Evolutionary conservation across 2,329 filamentous ascomycete genomes (phyloP).

Genomic region (Penicillium sp.): DNA sequence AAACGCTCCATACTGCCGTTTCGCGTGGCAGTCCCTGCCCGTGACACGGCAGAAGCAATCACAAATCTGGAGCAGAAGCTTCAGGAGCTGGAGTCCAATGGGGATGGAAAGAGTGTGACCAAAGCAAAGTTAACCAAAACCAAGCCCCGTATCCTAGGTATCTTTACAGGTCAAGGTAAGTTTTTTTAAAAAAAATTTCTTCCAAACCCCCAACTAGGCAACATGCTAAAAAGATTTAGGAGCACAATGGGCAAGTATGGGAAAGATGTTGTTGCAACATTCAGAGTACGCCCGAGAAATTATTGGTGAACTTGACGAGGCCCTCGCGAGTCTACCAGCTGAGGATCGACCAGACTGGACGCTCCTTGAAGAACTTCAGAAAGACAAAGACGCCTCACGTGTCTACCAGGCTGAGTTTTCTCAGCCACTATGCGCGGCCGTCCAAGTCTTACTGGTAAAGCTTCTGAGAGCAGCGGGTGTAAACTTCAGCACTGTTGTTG

Average conservation of each 20-base stretch:
- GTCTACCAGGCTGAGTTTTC: slow-evolving; percentile 13
- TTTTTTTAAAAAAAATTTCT: no score
- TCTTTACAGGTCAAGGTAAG: slow-evolving; percentile 33
- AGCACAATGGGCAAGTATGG: slow-evolving; percentile 30
- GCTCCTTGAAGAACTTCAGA: slow-evolving; percentile 7
- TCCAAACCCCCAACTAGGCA: no score
- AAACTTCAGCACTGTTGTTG: slow-evolving; percentile 33
- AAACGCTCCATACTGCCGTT: no score
- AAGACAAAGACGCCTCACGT: neutral
- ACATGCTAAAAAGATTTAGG: no score
- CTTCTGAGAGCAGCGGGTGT: slow-evolving; percentile 25
- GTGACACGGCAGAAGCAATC: no score
- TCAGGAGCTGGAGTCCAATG: no score
- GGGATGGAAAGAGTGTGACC: no score
- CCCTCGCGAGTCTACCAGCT: slow-evolving; percentile 9
- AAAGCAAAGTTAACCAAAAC: no score
- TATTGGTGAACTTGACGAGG: neutral
- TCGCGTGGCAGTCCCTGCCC: no score
- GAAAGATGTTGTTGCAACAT: slow-evolving; percentile 9
- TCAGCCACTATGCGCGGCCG: slow-evolving; percentile 20
- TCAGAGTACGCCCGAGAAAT: neutral
- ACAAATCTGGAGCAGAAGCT: no score
- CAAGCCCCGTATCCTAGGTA: slow-evolving; percentile 7
- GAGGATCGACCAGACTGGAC: slow-evolving; percentile 19
- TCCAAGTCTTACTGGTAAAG: slow-evolving; percentile 19